Percentiles rank a stretch among this genome's conserved stretches.
Conservation (phyloP, 495 filamentous ascomycete species). For the Trichodelitschia bisporula region DNA sequence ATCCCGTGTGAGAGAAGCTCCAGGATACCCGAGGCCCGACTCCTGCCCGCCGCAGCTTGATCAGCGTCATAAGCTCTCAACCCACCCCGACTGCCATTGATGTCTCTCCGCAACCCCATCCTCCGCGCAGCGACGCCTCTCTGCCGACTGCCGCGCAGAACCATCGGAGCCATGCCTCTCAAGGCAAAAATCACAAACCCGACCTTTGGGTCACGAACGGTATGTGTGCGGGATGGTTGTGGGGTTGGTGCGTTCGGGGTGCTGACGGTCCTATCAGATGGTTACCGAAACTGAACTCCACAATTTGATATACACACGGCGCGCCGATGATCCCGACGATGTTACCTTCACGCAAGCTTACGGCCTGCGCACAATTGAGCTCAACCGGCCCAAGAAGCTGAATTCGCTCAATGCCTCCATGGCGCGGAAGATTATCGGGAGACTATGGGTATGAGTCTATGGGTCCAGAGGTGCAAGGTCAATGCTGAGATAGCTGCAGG, state of each 20-base stretch:
- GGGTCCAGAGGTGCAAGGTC: constrained; percentile 4
- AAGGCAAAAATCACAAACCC: constrained; percentile 56
- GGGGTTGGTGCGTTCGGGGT: too few species aligned
- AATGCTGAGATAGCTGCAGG: constrained; percentile 17
- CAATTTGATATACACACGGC: constrained; percentile 9
- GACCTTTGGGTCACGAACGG: constrained; percentile 13
- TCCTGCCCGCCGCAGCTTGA: too few species aligned
- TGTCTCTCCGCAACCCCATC: constrained; percentile 10
- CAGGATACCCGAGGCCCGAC: too few species aligned
- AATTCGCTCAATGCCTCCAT: constrained; percentile 87
- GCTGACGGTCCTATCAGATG: too few species aligned
- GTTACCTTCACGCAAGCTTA: constrained; percentile 74
- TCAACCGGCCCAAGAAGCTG: constrained; percentile 75
- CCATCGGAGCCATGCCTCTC: constrained; percentile 46
- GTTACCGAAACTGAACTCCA: too few species aligned
- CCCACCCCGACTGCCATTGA: too few species aligned
- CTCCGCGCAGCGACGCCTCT: constrained; percentile 9
- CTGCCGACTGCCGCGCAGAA: constrained; percentile 7
- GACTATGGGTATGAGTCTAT: constrained; percentile 31
- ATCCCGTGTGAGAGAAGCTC: too few species aligned
- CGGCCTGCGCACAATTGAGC: constrained; percentile 75
- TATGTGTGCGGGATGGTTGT: too few species aligned
- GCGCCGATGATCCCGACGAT: constrained; percentile 59
- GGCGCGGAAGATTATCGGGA: constrained; percentile 71
- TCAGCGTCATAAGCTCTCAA: too few species aligned